phyloP scores from a whole-genome alignment of 2,329 filamentous ascomycete genomes.

The Fusarium lyarnte region DNA sequence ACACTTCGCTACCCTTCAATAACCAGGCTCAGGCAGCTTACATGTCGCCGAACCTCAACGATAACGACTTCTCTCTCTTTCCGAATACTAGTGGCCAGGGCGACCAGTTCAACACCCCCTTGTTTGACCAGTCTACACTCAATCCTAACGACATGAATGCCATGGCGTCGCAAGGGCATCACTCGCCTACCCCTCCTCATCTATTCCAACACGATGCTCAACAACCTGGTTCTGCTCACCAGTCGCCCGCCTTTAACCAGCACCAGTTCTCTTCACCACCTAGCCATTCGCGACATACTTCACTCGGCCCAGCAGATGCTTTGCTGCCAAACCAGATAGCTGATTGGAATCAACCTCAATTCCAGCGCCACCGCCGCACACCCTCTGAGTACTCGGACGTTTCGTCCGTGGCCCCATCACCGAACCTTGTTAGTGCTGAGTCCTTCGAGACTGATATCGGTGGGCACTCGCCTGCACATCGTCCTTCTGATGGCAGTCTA shows the following conservation, averaged over 20 bases:
- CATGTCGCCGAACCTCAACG: conserved; percentile 61
- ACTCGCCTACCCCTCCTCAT: conserved; percentile 66
- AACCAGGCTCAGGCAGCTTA: conserved; percentile 56
- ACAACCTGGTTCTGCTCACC: conserved; percentile 60
- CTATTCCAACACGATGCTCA: conserved; percentile 61
- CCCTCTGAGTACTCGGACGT: conserved; percentile 95
- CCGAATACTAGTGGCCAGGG: conserved; percentile 61
- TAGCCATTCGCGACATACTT: conserved; percentile 65
- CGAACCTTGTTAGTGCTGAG: conserved; percentile 81
- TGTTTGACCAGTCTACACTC: conserved; percentile 63
- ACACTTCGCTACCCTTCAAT: conserved; percentile 54
- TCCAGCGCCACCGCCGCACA: conserved; percentile 82
- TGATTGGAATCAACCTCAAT: conserved; percentile 68
- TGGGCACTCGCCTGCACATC: conserved; percentile 82
- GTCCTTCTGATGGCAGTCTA: conserved; percentile 74
- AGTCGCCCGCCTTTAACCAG: conserved; percentile 67
- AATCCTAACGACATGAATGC: conserved; percentile 59
- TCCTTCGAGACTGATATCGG: conserved; percentile 77
- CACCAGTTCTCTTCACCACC: conserved; percentile 64
- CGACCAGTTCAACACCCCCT: conserved; percentile 69
- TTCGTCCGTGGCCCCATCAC: conserved; percentile 85
- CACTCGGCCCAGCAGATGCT: conserved; percentile 66
- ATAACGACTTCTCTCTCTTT: conserved; percentile 73
- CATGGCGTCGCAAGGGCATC: conserved; percentile 66
- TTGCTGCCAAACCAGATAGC: conserved; percentile 61